Conservation (phyloP, 768 basidiomycete species). For the Mrakia frigida region DNA sequence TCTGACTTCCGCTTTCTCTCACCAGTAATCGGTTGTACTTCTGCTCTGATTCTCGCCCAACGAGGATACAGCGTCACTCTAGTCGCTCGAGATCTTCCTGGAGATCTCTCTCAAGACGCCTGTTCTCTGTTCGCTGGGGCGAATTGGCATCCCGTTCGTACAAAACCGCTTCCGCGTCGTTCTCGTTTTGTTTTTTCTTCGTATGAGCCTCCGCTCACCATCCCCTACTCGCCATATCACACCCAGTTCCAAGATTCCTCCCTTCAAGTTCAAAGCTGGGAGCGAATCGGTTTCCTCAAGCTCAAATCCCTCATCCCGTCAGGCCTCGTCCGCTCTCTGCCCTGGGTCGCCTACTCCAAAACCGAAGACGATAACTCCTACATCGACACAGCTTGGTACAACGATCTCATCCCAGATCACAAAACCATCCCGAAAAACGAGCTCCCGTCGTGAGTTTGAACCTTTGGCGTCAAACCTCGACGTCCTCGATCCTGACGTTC, state of each 20-base stretch:
- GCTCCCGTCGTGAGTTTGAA: not conserved
- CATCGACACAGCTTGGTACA: constrained; percentile 24
- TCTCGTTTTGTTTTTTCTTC: not conserved
- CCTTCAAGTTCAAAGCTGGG: constrained; percentile 19
- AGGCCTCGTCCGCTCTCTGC: constrained; percentile 15
- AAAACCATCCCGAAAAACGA: not conserved
- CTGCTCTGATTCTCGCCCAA: constrained; percentile 17
- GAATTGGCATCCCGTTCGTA: not conserved
- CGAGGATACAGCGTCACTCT: constrained; percentile 24
- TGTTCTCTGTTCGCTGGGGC: not conserved
- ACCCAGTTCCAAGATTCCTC: not conserved
- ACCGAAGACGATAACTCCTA: constrained; percentile 1
- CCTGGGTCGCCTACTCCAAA: constrained; percentile 11
- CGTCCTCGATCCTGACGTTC: not conserved
- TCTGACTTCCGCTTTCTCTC: no score
- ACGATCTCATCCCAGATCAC: constrained; percentile 25
- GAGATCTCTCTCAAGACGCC: not conserved
- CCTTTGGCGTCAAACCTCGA: not conserved
- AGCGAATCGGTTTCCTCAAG: constrained; percentile 7
- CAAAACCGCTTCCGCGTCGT: no score
- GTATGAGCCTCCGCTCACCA: not conserved
- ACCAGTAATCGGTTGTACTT: constrained; percentile 13
- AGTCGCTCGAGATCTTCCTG: constrained; percentile 23
- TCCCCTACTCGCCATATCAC: not conserved
- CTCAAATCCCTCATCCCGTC: constrained; percentile 30